Percentiles rank a stretch among this genome's conserved stretches.
These are phyloP conservation scores for Mycena polygramma DNA, from an alignment of 768 basidiomycete species.

Conservation along the genomic window DNA sequence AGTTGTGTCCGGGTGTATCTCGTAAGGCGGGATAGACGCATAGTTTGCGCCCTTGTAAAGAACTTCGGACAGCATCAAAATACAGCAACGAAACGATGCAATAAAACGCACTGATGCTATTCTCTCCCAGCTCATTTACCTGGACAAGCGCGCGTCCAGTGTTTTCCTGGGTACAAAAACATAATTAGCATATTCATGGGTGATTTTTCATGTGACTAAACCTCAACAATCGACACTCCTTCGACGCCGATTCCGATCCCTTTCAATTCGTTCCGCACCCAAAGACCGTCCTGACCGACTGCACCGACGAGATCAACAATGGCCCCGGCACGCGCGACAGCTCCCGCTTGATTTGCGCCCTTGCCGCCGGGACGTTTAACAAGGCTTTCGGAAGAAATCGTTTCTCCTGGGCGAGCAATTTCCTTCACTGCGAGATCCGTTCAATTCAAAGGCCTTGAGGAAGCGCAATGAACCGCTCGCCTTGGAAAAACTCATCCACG, in stretches of 20 bases:
- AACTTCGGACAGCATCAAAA: slow-evolving; percentile 49
- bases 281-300: slow-evolving; percentile 65
- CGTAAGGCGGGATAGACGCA: slow-evolving; percentile 49
- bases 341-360: slow-evolving; percentile 75
- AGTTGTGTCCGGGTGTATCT: slow-evolving; percentile 52
- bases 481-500: slow-evolving; percentile 71
- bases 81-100: background rate
- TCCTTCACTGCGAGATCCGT: slow-evolving; percentile 54
- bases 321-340: slow-evolving; percentile 66
- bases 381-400: slow-evolving; percentile 65
- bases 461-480: slow-evolving; percentile 43
- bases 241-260: slow-evolving; percentile 55
- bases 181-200: background rate
- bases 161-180: slow-evolving; percentile 50
- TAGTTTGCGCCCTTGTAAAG: slow-evolving; percentile 73
- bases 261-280: slow-evolving; percentile 58
- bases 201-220: slow-evolving; percentile 36
- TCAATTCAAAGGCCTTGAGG: background rate
- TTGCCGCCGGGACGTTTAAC: slow-evolving; percentile 70
- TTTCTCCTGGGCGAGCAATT: slow-evolving; percentile 70
- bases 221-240: slow-evolving; percentile 55
- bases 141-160: slow-evolving; percentile 76
- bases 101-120: slow-evolving; percentile 66
- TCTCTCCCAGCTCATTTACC: slow-evolving; percentile 68
- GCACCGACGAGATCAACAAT: slow-evolving; percentile 63